phyloP scores from a whole-genome alignment of 805 yeast genomes.

The Komagataella mondaviorum region DNA sequence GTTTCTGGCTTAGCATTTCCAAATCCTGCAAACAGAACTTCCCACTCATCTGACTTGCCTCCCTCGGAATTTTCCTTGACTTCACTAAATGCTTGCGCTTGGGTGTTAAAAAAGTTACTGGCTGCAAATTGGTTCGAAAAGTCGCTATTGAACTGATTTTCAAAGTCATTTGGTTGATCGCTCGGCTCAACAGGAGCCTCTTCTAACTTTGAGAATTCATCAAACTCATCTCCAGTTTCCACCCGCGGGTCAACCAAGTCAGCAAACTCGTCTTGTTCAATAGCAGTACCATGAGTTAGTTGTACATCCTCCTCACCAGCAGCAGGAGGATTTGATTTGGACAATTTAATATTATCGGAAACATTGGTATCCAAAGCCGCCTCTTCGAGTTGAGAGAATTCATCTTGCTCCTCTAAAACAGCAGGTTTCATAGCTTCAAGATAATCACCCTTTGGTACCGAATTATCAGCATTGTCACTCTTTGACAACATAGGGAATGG shows the following conservation, averaged over 20 bases:
- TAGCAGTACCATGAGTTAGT: neutral
- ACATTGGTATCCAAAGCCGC: neutral
- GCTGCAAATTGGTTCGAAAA: constrained; percentile 14
- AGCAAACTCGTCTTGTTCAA: constrained; percentile 1
- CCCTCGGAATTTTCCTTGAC: constrained; percentile 14
- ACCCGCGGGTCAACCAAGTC: neutral
- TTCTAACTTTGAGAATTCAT: constrained; percentile 19
- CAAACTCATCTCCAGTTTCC: constrained; percentile 12
- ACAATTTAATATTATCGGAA: constrained; percentile 2
- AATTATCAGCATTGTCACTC: constrained; percentile 37
- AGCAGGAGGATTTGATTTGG: constrained; percentile 9
- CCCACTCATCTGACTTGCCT: constrained; percentile 72
- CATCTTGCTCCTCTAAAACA: neutral
- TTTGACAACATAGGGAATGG: constrained; percentile 52
- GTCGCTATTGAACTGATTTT: constrained; percentile 4
- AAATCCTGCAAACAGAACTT: constrained; percentile 81
- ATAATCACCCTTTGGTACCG: constrained; percentile 22
- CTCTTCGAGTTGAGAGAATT: neutral
- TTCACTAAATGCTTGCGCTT: neutral
- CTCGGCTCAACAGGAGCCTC: constrained; percentile 18
- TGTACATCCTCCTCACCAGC: constrained; percentile 9
- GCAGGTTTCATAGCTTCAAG: neutral
- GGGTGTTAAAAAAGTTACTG: constrained; percentile 9
- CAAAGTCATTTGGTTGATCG: constrained; percentile 18
- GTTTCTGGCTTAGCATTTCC: constrained; percentile 31